Percentiles rank a stretch among this genome's conserved stretches.
Evolutionary conservation across 306 rosid species (phyloP).

Genomic region (Malus fusca): DNA sequence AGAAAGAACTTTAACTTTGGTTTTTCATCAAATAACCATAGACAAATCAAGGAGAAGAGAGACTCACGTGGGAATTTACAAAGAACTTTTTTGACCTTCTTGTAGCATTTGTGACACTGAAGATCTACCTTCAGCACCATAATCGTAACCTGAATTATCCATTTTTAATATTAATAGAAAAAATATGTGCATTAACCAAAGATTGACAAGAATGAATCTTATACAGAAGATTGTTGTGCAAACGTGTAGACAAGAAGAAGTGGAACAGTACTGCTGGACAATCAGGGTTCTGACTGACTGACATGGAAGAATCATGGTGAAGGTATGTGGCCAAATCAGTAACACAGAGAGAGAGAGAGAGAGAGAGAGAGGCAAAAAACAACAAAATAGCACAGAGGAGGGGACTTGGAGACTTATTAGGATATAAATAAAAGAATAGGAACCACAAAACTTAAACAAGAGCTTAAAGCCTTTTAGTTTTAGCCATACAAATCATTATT

Average conservation of each 20-base stretch:
- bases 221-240: neutral
- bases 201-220: neutral
- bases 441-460: neutral
- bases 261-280: neutral
- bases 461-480: neutral
- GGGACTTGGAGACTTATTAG: neutral
- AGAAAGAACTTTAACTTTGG: neutral
- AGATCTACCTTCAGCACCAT: conserved; percentile 76
- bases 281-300: neutral
- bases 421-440: neutral
- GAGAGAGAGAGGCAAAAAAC: neutral
- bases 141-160: conserved; percentile 20
- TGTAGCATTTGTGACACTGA: conserved; percentile 58
- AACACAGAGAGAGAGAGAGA: neutral
- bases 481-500: neutral
- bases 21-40: too few species aligned
- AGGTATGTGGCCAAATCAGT: neutral
- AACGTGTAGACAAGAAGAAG: neutral
- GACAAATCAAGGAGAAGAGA: neutral
- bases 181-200: neutral
- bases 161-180: neutral
- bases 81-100: conserved; percentile 74
- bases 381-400: neutral
- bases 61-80: conserved; percentile 69
- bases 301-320: neutral